Conservation (phyloP, 2,329 filamentous ascomycete genomes). For the Trichoderma brevicompactum region DNA sequence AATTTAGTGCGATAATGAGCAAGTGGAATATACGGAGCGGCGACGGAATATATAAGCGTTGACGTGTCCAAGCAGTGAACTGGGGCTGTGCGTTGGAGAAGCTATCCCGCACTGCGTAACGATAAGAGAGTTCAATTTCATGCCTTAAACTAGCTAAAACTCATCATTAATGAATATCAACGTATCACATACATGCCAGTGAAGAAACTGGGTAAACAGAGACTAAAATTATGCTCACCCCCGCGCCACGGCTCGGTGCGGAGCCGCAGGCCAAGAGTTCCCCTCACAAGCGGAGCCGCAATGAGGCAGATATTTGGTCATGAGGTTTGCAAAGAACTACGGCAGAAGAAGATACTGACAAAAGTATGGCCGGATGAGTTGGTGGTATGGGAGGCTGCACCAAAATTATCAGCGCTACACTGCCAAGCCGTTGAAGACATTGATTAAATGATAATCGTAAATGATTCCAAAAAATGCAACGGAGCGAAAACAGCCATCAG, state of each 20-base stretch:
- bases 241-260: neutral
- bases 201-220: too few relatives aligned
- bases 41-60: too few relatives aligned
- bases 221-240: too few relatives aligned
- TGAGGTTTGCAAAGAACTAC: neutral
- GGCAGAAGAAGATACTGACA: neutral
- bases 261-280: neutral
- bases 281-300: constrained; percentile 14
- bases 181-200: too few relatives aligned
- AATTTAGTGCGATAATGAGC: too few relatives aligned
- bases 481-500: neutral
- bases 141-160: neutral
- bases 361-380: neutral
- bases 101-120: too few relatives aligned
- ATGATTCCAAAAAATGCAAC: neutral
- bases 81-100: too few relatives aligned
- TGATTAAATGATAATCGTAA: neutral
- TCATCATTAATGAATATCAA: neutral
- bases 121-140: too few relatives aligned
- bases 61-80: too few relatives aligned
- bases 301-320: neutral
- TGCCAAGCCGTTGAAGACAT: neutral
- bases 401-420: too few relatives aligned
- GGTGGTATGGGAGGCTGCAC: too few relatives aligned
- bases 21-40: too few relatives aligned